Evolutionary conservation across 129 eudicot species (phyloP), one percentile per base, ranked within the genome.

Genomic region (Chrysanthemum makinoi): DNA sequence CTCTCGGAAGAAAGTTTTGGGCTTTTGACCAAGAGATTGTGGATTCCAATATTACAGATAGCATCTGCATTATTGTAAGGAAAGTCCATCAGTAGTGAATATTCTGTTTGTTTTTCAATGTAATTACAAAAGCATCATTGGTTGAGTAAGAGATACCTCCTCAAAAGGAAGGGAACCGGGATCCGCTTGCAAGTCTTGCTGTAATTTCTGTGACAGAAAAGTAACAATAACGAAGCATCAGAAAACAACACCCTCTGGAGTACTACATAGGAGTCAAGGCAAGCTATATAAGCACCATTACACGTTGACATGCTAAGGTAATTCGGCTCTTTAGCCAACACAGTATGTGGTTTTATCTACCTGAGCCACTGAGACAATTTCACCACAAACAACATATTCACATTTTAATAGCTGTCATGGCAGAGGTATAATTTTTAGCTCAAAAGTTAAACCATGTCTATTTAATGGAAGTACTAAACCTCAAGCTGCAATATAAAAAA

Each of bases 361-460:
- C 98, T 89, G 96, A 59, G 98, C 98, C 33, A 89, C 64, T 18
- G 75, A 70, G 72, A 94, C 96, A 72, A 94, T 94, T 74, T 87
- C 98, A 62, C 98, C 98, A 69, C 98, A 96, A 66, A 96, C n/a
- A n/a, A n/a, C 98, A 72, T 89, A 94, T 58, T 94, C 95, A 70
- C 98, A 94, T 80, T 89, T 78, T 80, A 94, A 75, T 10, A 94
- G 93, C 97, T 94, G 84, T 20, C 65, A 77, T 75, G 14, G 3
- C 3, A 15, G 33, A 20, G 3, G 30, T 26, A 26, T 20, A 26
- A 26, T 26, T 26, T 1, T 26, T 26, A 26, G 30, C 30, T 26
- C 30, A 26, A 26, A 26, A 2, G 30, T 2, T n/a, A n/a, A 26
- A 26, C 30, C 30, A 26, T 26, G 2, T 26, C 30, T 26, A 26